phyloP scores from a whole-genome alignment of 129 eudicot species.

The Apium graveolens region DNA sequence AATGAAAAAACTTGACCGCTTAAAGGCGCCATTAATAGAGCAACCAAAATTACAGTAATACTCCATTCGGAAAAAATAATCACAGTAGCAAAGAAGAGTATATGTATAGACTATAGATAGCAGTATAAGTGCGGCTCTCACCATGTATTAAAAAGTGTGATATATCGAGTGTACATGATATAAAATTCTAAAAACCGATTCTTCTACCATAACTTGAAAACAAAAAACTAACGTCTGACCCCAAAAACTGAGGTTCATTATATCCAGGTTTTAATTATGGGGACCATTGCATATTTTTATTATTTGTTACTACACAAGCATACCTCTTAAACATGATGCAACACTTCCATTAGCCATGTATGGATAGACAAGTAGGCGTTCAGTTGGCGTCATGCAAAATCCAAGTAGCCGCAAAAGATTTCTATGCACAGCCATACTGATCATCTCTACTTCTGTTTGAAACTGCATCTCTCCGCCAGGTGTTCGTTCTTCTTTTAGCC shows the following conservation, averaged over 20 bases:
- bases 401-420: conserved; percentile 80
- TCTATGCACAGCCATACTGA: conserved; percentile 92
- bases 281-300: background rate
- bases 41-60: background rate
- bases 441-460: conserved; percentile 95
- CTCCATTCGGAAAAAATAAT: background rate
- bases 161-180: background rate
- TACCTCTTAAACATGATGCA: conserved; percentile 89
- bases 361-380: conserved; percentile 80
- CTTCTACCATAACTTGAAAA: background rate
- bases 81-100: background rate
- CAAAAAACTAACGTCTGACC: background rate
- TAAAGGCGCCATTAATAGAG: background rate
- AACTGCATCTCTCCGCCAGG: conserved; percentile 93
- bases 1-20: background rate
- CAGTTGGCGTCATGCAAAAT: conserved; percentile 92
- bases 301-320: background rate
- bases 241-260: background rate
- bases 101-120: background rate
- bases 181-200: background rate
- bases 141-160: background rate
- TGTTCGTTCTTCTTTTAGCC: conserved; percentile 81
- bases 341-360: conserved; percentile 96
- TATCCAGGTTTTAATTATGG: background rate
- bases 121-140: background rate